A percentile compares a stretch with the other conserved stretches of the same genome.
Conservation (phyloP, 352 stramenopile genomes). For the Pythium rhizo-oryzae region DNA sequence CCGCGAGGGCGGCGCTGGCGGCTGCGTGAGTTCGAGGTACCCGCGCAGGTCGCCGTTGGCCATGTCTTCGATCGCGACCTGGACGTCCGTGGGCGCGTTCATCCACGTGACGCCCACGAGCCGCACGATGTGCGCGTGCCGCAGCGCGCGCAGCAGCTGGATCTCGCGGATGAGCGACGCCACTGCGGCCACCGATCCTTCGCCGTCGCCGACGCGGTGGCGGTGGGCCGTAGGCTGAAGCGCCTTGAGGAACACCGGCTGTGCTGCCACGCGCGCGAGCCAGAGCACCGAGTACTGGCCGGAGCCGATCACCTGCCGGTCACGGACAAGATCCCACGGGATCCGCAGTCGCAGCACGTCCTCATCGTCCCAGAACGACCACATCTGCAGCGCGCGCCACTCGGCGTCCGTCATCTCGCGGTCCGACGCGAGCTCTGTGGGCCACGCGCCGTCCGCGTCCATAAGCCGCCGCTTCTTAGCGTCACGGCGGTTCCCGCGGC, state of each 20-base stretch:
- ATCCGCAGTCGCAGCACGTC: conserved; percentile 21
- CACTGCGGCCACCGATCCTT: conserved; percentile 18
- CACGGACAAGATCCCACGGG: conserved; percentile 29
- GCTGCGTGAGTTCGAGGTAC: conserved; percentile 26
- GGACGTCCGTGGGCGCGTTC: conserved; percentile 29
- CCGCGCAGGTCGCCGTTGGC: conserved; percentile 21
- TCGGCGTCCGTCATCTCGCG: conserved; percentile 26
- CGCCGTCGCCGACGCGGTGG: conserved; percentile 8
- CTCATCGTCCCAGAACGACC: conserved; percentile 29
- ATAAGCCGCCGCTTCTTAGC: neutral
- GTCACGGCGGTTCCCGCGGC: neutral
- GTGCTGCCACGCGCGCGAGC: conserved; percentile 22
- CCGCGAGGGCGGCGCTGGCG: conserved; percentile 13
- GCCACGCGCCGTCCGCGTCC: conserved; percentile 9
- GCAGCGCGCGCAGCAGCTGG: conserved; percentile 23
- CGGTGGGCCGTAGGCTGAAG: conserved; percentile 19
- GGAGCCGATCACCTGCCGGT: conserved; percentile 29
- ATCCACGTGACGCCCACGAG: conserved; percentile 31
- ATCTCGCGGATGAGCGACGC: conserved; percentile 25
- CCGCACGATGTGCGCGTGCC: conserved; percentile 15
- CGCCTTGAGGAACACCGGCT: conserved; percentile 29
- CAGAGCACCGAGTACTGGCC: conserved; percentile 30
- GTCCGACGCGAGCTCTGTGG: conserved; percentile 10
- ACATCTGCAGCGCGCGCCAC: conserved; percentile 28
- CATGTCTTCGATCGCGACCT: conserved; percentile 31